Conservation (phyloP, 2,329 filamentous ascomycete species). For the Ceratocystis albifundus region DNA sequence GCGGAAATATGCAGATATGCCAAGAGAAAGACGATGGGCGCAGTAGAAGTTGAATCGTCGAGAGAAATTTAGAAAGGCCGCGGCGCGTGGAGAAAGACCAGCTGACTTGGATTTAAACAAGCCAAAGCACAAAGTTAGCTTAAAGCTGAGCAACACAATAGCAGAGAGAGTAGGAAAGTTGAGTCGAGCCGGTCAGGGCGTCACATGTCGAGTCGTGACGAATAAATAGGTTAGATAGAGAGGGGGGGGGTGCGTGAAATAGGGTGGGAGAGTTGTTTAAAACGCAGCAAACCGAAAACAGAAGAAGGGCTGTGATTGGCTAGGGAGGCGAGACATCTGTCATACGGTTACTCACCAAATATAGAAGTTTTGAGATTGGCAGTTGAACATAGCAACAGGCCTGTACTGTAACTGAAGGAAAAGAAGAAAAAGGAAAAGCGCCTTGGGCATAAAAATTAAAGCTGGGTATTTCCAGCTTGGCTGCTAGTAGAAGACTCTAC, state of each 20-base stretch:
- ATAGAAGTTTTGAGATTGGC: not conserved
- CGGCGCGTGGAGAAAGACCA: no score
- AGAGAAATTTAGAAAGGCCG: no score
- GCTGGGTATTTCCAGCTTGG: not conserved
- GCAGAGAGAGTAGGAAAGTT: no score
- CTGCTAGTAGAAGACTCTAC: no score
- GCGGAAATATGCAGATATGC: no score
- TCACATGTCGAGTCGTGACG: slow-evolving; percentile 1
- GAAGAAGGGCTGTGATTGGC: slow-evolving; percentile 1
- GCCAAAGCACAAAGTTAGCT: no score
- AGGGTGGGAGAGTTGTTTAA: slow-evolving; percentile 1
- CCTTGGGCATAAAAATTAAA: not conserved
- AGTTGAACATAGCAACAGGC: slow-evolving; percentile 6
- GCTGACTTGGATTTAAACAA: no score
- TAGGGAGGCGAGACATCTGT: not conserved
- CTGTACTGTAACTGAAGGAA: not conserved
- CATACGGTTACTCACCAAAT: slow-evolving; percentile 17
- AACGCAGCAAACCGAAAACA: slow-evolving; percentile 6
- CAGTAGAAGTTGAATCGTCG: no score
- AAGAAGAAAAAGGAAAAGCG: not conserved
- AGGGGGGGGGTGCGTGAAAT: not conserved
- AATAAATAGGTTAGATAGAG: not conserved
- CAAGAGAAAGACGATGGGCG: no score
- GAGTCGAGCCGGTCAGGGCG: no score
- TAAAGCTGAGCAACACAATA: no score